Conservation (phyloP, 177 flowering plant species). For the Tripterygium wilfordii region DNA sequence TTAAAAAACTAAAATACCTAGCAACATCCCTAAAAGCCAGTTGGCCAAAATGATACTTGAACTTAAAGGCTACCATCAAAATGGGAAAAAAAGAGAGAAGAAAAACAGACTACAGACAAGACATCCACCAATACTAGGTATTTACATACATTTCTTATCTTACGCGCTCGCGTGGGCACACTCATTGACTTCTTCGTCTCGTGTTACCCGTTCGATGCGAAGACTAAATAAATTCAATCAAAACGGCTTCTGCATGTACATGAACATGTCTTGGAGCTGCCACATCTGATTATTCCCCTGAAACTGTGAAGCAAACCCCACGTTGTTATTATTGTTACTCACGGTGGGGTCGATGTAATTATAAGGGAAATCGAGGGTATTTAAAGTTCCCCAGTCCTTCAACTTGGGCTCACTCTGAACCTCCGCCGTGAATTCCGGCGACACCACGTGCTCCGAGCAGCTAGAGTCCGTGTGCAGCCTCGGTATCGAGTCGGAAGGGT, state of each 20-base stretch:
- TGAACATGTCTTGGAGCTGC: slow-evolving; percentile 65
- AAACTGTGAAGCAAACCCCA: slow-evolving; percentile 18
- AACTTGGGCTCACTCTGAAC: slow-evolving; percentile 77
- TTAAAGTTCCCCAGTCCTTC: slow-evolving; percentile 29
- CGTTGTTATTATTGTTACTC: too few relatives aligned
- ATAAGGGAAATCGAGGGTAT: slow-evolving; percentile 23
- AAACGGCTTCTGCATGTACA: slow-evolving; percentile 60
- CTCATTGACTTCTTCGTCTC: slow-evolving; percentile 36
- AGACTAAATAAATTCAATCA: slow-evolving; percentile 14
- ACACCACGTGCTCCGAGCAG: slow-evolving; percentile 80
- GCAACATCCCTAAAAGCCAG: too few relatives aligned
- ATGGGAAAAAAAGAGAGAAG: too few relatives aligned
- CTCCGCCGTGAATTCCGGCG: slow-evolving; percentile 70
- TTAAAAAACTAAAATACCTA: too few relatives aligned
- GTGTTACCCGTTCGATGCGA: too few relatives aligned
- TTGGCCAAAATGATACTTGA: too few relatives aligned
- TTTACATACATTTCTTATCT: too few relatives aligned
- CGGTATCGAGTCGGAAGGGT: slow-evolving; percentile 74
- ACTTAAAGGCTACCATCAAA: too few relatives aligned
- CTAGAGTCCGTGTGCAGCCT: slow-evolving; percentile 75
- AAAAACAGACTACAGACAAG: too few relatives aligned
- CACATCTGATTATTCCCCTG: slow-evolving; percentile 37
- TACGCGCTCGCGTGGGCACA: slow-evolving; percentile 22
- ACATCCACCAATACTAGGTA: too few relatives aligned
- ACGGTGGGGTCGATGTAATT: slow-evolving; percentile 37